Evolutionary conservation across 176 grass and related monocot genomes (phyloP), one percentile per base, ranked within the genome.

Genomic region (Oryza glaberrima): DNA sequence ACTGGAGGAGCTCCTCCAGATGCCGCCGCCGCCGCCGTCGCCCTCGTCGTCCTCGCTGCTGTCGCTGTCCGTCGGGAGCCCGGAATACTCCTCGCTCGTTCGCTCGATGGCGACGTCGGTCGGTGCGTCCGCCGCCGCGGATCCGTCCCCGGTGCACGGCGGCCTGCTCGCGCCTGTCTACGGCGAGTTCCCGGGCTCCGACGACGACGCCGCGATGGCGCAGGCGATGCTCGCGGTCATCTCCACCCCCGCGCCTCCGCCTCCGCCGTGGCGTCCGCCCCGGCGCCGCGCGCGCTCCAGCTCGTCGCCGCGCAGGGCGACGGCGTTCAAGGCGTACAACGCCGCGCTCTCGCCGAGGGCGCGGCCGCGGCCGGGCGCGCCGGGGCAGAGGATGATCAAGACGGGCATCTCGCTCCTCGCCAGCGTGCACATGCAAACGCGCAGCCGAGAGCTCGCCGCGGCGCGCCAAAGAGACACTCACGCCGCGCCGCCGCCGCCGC

Each of bases 341-440:
- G 63, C 85, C 11, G 86, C 77, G 47, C 72, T 87, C 30, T 77
- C 83, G 22, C 86, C 80, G 11, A 64, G 77, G 45, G 15, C 43
- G 9, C 20, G 28, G 61, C 68, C 15, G 11, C 70, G 34, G 20
- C 63, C 81, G 0, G 77, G 69, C 13, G 54, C 49, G n/a, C 78
- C 80, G 16, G 80, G 84, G 17, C 94, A 96, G 83, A 87, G 85
- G 66, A 91, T 96, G 89, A 45, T 83, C 41, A 96, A 96, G 72
- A 81, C n/a, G 65, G 43, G 51, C 41, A 80, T 93, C 17, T 84
- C 73, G 2, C 72, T 89, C 35, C 28, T 96, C 65, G 19, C 19
- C 8, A 80, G 52, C 43, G 52, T 90, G 45, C 41, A 89, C 64
- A 16, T 9, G 74, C 65, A 56, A 69, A 73, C 64, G 84, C 73